A percentile compares a stretch with the other conserved stretches of the same genome.
Evolutionary conservation across 2,329 filamentous ascomycete genomes (phyloP).

Genomic region (Lecanoromycetidae sp.): DNA sequence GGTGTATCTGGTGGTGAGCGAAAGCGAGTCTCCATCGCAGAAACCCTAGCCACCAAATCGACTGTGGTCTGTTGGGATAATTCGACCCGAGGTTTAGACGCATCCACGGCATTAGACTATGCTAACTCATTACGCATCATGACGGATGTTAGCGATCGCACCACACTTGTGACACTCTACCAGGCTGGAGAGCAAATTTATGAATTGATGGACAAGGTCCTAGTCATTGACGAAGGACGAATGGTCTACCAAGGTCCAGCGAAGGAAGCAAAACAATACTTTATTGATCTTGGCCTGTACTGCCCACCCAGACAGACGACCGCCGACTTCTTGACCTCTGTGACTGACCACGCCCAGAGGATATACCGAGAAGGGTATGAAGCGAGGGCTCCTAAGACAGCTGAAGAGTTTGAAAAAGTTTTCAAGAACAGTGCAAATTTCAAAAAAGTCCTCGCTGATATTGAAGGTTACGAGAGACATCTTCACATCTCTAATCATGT

Average conservation of each 20-base stretch:
- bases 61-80: constrained; percentile 72
- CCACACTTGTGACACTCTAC: constrained; percentile 59
- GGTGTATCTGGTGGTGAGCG: constrained; percentile 71
- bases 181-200: constrained; percentile 60
- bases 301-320: constrained; percentile 54
- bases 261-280: constrained; percentile 51
- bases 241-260: constrained; percentile 55
- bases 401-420: constrained; percentile 54
- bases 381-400: constrained; percentile 53
- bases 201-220: constrained; percentile 65
- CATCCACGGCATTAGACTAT: constrained; percentile 67
- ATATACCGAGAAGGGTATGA: constrained; percentile 55
- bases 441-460: constrained; percentile 47
- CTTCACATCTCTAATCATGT: constrained; percentile 45
- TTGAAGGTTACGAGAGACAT: constrained; percentile 48
- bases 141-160: constrained; percentile 63
- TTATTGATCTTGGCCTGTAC: constrained; percentile 52
- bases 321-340: constrained; percentile 63
- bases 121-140: constrained; percentile 57
- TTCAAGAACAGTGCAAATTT: constrained; percentile 55
- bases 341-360: constrained; percentile 62
- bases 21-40: constrained; percentile 68
- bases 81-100: constrained; percentile 65
- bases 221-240: constrained; percentile 62
- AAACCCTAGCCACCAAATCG: constrained; percentile 61